These are phyloP conservation scores for Auricularia sp. DNA, from an alignment of 768 basidiomycete species.

Conservation along the genomic window DNA sequence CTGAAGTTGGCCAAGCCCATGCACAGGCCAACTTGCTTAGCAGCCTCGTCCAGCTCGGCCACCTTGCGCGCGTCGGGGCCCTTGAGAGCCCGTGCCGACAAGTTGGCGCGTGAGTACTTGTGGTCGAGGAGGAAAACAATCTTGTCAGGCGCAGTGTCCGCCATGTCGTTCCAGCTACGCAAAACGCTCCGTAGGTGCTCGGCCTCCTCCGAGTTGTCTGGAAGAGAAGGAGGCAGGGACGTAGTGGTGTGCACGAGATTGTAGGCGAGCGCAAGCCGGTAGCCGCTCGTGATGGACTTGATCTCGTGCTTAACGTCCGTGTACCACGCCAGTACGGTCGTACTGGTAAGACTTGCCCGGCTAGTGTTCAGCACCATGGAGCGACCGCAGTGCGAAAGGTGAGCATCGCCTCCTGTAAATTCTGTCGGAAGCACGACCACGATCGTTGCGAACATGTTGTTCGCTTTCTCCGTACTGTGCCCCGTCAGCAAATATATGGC, in stretches of 20 bases:
- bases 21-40: background rate
- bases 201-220: background rate
- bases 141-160: background rate
- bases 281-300: constrained; percentile 5
- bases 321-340: constrained; percentile 9
- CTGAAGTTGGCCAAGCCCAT: background rate
- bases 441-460: constrained; percentile 7
- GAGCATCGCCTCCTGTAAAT: constrained; percentile 6
- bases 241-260: constrained; percentile 7
- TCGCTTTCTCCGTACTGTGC: constrained; percentile 5
- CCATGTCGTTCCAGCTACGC: constrained; percentile 1
- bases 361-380: constrained; percentile 23
- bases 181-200: constrained; percentile 2
- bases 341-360: constrained; percentile 1
- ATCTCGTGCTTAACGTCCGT: constrained; percentile 8
- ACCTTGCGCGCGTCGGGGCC: constrained; percentile 7
- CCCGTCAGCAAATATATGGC: background rate
- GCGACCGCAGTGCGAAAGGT: constrained; percentile 2
- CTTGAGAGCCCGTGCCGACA: constrained; percentile 3
- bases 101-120: constrained; percentile 3
- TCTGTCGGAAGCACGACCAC: constrained; percentile 7
- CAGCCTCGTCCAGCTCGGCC: background rate
- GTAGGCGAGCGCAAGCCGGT: constrained; percentile 8
- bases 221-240: background rate
- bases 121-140: constrained; percentile 5